These are phyloP conservation scores for Geranium rotundifolium DNA, from an alignment of 345 rosid genomes.

Conservation along the genomic window DNA sequence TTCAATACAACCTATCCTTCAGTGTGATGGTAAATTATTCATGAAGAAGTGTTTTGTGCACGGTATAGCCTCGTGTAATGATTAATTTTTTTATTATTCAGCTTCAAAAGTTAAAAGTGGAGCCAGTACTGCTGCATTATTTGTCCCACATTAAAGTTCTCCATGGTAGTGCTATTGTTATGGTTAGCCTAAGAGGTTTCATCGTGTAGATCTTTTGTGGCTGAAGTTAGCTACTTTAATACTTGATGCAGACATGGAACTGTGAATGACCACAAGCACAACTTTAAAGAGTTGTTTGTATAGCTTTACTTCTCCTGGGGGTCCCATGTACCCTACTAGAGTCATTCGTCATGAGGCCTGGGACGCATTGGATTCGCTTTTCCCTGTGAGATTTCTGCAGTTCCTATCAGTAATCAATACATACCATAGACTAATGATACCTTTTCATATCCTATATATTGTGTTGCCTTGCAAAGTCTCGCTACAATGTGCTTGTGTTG, in stretches of 20 bases:
- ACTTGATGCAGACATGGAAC: slow-evolving; percentile 62
- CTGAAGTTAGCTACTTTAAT: background rate
- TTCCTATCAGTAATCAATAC: background rate
- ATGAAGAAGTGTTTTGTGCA: background rate
- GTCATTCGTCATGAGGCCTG: slow-evolving; percentile 98
- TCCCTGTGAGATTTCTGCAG: slow-evolving; percentile 56
- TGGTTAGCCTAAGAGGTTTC: background rate
- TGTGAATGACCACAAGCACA: slow-evolving; percentile 92
- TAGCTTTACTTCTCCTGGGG: slow-evolving; percentile 96
- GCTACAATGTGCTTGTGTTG: background rate
- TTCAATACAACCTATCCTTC: too few relatives aligned
- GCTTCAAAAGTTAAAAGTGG: slow-evolving; percentile 97
- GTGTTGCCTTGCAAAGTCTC: background rate
- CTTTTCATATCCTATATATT: too few relatives aligned
- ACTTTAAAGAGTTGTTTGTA: slow-evolving; percentile 85
- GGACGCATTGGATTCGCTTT: slow-evolving; percentile 86
- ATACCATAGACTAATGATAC: background rate
- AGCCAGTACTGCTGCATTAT: slow-evolving; percentile 87
- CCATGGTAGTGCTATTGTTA: slow-evolving; percentile 38
- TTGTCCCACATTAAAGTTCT: slow-evolving; percentile 75
- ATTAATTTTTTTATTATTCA: slow-evolving; percentile 16
- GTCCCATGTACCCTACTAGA: slow-evolving; percentile 99
- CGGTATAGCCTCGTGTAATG: background rate
- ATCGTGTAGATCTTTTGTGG: background rate
- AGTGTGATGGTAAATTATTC: background rate